Evolutionary conservation across 495 filamentous ascomycete species (phyloP).

Genomic region (Podospora anserina): DNA sequence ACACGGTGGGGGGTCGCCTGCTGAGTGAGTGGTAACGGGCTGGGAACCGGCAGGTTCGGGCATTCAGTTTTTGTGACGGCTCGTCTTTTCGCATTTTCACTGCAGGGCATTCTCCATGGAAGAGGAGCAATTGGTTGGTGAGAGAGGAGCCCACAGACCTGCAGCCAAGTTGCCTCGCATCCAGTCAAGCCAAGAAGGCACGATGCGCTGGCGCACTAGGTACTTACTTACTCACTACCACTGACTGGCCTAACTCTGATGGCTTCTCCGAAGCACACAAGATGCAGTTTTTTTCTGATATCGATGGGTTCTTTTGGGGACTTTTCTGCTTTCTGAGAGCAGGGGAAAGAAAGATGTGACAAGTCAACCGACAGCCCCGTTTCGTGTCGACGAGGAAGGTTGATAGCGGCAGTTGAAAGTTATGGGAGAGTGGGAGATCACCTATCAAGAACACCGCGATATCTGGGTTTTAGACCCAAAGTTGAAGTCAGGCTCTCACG

Average conservation of each 20-base stretch:
- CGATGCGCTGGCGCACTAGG: slow-evolving; percentile 2
- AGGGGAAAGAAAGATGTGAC: not conserved
- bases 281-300: not conserved
- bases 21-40: not conserved
- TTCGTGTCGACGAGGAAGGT: not conserved
- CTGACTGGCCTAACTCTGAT: not conserved
- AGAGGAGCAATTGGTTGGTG: slow-evolving; percentile 22
- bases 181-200: not conserved
- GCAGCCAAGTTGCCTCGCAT: slow-evolving; percentile 34
- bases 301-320: not conserved
- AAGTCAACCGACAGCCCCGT: not conserved
- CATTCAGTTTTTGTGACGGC: slow-evolving; percentile 2
- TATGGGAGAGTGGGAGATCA: too few relatives aligned
- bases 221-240: not conserved
- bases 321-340: too few relatives aligned
- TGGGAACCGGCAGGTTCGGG: not conserved
- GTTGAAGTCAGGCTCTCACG: not conserved
- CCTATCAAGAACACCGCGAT: too few relatives aligned
- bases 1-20: not conserved
- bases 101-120: slow-evolving; percentile 25
- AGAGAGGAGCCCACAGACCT: slow-evolving; percentile 27
- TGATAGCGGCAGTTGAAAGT: not conserved
- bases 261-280: not conserved
- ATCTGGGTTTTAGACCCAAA: too few relatives aligned
- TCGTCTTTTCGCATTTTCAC: slow-evolving; percentile 9